Conservation (phyloP, 2,329 filamentous ascomycete species). For the Paramyrothecium sp. region DNA sequence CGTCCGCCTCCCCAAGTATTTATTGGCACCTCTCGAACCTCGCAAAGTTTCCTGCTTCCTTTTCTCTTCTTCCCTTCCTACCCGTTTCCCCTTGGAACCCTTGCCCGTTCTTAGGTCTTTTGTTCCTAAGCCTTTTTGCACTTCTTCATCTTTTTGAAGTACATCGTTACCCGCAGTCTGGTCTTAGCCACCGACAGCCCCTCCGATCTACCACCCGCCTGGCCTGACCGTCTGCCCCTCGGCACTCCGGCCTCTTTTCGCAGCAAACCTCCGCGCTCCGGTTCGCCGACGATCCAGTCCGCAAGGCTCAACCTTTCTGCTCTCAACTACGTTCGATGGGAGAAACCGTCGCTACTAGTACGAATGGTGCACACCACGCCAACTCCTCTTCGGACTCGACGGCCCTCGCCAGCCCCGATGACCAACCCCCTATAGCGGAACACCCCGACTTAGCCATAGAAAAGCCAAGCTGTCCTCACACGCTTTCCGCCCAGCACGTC, state of each 20-base stretch:
- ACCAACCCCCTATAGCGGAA: constrained; percentile 38
- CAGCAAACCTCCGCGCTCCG: background rate
- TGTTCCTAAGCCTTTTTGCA: background rate
- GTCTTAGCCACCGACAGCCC: background rate
- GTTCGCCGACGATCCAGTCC: too few species aligned
- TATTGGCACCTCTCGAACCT: background rate
- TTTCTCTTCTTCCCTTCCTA: background rate
- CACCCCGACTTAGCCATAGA: constrained; percentile 34
- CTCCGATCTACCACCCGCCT: background rate
- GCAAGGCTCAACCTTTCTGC: too few species aligned
- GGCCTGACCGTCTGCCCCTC: background rate
- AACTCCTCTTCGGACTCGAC: constrained; percentile 35
- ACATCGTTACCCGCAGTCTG: background rate
- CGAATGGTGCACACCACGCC: constrained; percentile 41
- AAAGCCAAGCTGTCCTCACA: constrained; percentile 32
- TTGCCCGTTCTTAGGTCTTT: background rate
- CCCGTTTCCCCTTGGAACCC: background rate
- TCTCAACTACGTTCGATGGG: constrained; percentile 33
- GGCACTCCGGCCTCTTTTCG: background rate
- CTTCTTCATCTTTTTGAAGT: background rate
- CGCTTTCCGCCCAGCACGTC: constrained; percentile 31
- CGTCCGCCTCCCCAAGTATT: background rate
- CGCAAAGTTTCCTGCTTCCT: background rate
- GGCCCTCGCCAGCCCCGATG: constrained; percentile 31
- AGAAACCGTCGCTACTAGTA: constrained; percentile 33